Evolutionary conservation across 768 basidiomycete species (phyloP).

Genomic region (Amylocystis lapponica): DNA sequence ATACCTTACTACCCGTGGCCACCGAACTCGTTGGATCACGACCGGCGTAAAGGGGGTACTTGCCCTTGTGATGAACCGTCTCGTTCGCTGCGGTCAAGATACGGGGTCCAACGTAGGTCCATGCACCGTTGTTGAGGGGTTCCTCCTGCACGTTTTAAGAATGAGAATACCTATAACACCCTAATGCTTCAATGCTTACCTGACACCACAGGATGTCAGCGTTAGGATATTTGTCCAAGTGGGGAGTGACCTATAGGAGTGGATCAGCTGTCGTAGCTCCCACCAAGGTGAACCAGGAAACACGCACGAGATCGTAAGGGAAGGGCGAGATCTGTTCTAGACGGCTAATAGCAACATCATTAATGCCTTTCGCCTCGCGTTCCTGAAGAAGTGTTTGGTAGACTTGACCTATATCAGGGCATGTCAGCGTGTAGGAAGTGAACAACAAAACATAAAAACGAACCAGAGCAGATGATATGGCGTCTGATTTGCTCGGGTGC

Average conservation of each 20-base stretch:
- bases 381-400: constrained; percentile 88
- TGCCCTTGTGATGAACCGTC: constrained; percentile 86
- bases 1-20: constrained; percentile 86
- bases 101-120: constrained; percentile 93
- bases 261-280: constrained; percentile 7
- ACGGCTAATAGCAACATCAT: constrained; percentile 90
- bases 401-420: constrained; percentile 65
- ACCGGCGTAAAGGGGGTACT: constrained; percentile 89
- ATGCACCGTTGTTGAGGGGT: constrained; percentile 95
- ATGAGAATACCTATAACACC: neutral
- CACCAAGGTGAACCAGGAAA: neutral
- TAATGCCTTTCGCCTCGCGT: constrained; percentile 86
- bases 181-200: constrained; percentile 30
- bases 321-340: constrained; percentile 95
- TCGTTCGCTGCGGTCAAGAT: constrained; percentile 90
- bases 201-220: constrained; percentile 93
- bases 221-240: constrained; percentile 95
- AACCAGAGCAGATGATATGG: constrained; percentile 86
- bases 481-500: constrained; percentile 83
- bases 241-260: constrained; percentile 69
- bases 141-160: constrained; percentile 56
- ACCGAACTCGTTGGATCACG: constrained; percentile 89
- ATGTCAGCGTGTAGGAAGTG: neutral
- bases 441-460: constrained; percentile 1
- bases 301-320: constrained; percentile 86